Evolutionary conservation across 1,284 basidiomycete species (phyloP).

Genomic region (Bjerkandera adusta): DNA sequence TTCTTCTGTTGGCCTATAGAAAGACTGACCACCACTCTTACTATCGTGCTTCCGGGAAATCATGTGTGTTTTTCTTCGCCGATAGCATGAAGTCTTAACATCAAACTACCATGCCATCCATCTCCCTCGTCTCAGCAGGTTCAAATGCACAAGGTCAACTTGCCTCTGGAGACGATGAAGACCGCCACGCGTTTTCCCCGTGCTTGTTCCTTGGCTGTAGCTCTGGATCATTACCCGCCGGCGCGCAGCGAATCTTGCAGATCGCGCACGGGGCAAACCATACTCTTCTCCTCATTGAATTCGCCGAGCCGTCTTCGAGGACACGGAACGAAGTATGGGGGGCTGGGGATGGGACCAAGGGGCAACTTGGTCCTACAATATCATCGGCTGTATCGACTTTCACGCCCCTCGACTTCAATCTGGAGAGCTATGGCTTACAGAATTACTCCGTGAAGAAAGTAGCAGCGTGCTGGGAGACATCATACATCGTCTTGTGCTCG

Average conservation of each 20-base stretch:
- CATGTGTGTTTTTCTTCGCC: too few species aligned
- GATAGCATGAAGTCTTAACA: too few species aligned
- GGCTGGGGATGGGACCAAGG: constrained; percentile 57
- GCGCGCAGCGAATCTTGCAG: constrained; percentile 33
- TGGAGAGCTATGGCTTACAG: constrained; percentile 30
- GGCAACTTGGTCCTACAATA: constrained; percentile 54
- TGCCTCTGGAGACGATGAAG: constrained; percentile 53
- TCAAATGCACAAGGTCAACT: constrained; percentile 82
- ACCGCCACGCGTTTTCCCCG: constrained; percentile 52
- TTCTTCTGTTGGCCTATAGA: too few species aligned
- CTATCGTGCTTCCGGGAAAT: too few species aligned
- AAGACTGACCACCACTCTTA: too few species aligned
- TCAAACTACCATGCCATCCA: neutral
- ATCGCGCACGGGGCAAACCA: constrained; percentile 66
- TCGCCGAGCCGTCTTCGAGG: constrained; percentile 13
- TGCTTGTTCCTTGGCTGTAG: constrained; percentile 38
- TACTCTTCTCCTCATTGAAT: constrained; percentile 52
- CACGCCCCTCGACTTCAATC: constrained; percentile 40
- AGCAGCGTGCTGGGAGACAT: constrained; percentile 80
- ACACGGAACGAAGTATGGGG: constrained; percentile 55
- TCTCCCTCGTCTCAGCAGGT: constrained; percentile 49
- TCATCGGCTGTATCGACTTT: constrained; percentile 38
- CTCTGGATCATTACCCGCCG: constrained; percentile 23
- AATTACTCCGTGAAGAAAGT: constrained; percentile 43
- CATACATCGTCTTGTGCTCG: constrained; percentile 59